Evolutionary conservation across 108 stramenopile genomes (phyloP), one percentile per base, ranked within the genome.

Genomic region (Craspedostauros australis): DNA sequence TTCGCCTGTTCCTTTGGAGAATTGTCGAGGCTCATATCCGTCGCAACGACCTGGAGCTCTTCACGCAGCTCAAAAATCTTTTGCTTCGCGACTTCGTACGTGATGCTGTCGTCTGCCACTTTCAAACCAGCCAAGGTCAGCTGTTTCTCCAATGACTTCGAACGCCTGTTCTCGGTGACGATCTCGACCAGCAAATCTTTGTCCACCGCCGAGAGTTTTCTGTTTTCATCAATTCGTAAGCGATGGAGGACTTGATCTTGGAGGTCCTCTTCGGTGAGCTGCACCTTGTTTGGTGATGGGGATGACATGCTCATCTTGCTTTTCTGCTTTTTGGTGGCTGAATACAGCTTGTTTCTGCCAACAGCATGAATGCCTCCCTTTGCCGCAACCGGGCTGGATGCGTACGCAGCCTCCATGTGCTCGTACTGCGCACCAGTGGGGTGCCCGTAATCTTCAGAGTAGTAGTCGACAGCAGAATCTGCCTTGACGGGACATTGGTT

Each of bases 401-500:
- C 2, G 22, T 52, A 38, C 1, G 20, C 15, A 5, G 18, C 31
- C 4, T 25, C 47, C 9, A 42, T 44, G 21, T 34, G 16, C 39
- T 58, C 57, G 34, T 58, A 71, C 6, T 24, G 34, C 2, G 63
- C 71, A 7, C 57, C 71, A 11, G 60, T 37, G 0, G 71, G 36
- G 16, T 38, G 62, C 2, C 66, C 72, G 38, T 67, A 62, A 33
- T 73, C 72, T 11, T 41, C 60, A 6, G 22, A 11, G n/a, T n/a
- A n/a, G 50, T 56, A 56, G 48, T 56, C 55, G 5, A 56, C 14
- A 6, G n/a, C 15, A 9, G 45, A 16, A 26, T 56, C 46, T 9
- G 55, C 55, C 24, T 56, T 56, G 39, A 56, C 19, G 12, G 55
- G 55, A 26, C 55, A 56, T 25, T 48, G 55, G 8, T 53, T 56